A percentile compares a stretch with the other conserved stretches of the same genome.
Conservation (phyloP, 177 flowering plant species). For the Telopea speciosissima region DNA sequence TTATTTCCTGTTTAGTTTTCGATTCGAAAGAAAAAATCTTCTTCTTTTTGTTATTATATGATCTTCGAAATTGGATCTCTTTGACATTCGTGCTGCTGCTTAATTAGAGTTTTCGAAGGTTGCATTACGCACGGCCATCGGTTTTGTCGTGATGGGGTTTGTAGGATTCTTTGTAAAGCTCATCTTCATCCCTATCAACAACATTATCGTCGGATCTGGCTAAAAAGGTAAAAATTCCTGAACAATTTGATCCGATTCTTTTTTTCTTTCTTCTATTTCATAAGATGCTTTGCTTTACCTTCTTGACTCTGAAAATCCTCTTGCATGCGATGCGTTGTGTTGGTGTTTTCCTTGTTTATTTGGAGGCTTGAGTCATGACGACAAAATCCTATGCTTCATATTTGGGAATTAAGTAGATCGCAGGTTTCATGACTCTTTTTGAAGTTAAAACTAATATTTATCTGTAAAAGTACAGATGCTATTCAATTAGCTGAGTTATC, state of each 20-base stretch:
- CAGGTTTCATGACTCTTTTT: too few relatives aligned
- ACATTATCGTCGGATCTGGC: slow-evolving; percentile 69
- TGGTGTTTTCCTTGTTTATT: background rate
- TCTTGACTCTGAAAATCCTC: background rate
- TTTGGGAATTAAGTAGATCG: too few relatives aligned
- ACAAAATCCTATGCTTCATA: too few relatives aligned
- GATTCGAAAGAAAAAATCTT: background rate
- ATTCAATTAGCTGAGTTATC: too few relatives aligned
- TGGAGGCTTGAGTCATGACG: too few relatives aligned
- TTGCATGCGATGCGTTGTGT: background rate
- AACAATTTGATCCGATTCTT: background rate
- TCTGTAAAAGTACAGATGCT: too few relatives aligned
- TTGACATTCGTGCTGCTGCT: background rate
- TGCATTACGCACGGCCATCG: slow-evolving; percentile 64
- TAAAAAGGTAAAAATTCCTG: slow-evolving; percentile 24
- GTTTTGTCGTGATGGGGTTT: slow-evolving; percentile 81
- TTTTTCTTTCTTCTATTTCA: background rate
- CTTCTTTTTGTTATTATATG: background rate
- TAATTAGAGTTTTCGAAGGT: slow-evolving; percentile 65
- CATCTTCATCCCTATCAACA: slow-evolving; percentile 78
- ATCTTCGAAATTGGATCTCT: background rate
- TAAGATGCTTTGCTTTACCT: background rate
- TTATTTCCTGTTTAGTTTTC: background rate
- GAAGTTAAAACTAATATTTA: too few relatives aligned
- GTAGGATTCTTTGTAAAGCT: slow-evolving; percentile 79